Evolutionary conservation across 2,329 filamentous ascomycete genomes (phyloP).

Genomic region (Fusarium irregulare): DNA sequence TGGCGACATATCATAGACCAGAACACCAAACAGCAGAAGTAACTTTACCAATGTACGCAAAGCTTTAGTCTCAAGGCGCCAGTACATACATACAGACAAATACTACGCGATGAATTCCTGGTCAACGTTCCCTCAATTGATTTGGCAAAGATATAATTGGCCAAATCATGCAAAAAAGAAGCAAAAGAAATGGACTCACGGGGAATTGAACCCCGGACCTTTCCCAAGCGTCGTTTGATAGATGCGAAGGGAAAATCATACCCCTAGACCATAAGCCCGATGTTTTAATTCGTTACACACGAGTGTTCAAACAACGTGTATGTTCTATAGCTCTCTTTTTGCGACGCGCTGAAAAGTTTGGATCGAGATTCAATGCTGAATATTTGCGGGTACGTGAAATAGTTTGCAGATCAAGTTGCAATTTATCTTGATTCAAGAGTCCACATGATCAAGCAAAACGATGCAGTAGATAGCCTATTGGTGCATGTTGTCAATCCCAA

Average conservation of each 20-base stretch:
- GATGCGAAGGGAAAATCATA: slow-evolving; percentile 34
- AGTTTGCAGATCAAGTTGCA: neutral
- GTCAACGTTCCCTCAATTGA: neutral
- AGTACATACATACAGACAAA: neutral
- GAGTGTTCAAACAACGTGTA: fast-evolving
- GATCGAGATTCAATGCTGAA: neutral
- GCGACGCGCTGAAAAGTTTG: fast-evolving
- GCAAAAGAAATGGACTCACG: slow-evolving; percentile 26
- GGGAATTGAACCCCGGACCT: slow-evolving; percentile 36
- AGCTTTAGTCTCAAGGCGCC: neutral
- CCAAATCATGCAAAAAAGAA: fast-evolving
- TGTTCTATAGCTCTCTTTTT: neutral
- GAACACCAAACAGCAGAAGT: no score
- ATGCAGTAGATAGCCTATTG: neutral
- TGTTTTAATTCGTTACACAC: neutral
- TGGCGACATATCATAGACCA: no score
- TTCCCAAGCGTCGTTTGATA: slow-evolving; percentile 13
- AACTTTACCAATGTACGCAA: fast-evolving
- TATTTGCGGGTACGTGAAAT: neutral
- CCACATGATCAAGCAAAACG: neutral
- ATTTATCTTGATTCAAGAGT: neutral
- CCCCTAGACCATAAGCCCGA: slow-evolving; percentile 35
- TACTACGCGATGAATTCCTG: fast-evolving
- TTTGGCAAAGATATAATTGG: fast-evolving
- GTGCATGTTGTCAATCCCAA: neutral